Conservation (phyloP, 1,284 basidiomycete genomes). For the Sporisorium iseilematis-ciliati region DNA sequence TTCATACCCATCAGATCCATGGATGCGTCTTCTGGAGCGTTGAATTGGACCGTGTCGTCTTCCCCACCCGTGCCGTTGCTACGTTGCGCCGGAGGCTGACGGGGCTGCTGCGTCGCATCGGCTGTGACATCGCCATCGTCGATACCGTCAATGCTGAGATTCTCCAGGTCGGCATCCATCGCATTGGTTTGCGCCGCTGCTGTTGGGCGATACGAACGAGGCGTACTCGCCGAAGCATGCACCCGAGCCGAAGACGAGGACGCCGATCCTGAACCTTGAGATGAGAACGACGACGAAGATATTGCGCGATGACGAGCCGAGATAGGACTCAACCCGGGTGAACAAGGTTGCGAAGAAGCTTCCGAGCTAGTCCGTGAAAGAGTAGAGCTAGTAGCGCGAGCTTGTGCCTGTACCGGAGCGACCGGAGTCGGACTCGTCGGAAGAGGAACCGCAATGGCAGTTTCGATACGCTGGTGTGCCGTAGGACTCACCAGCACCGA, state of each 20-base stretch:
- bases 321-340: constrained; percentile 30
- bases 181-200: not conserved
- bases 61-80: constrained; percentile 7
- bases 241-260: constrained; percentile 17
- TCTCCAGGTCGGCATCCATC: constrained; percentile 28
- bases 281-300: constrained; percentile 43
- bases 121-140: constrained; percentile 31
- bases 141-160: constrained; percentile 20
- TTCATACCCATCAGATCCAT: constrained; percentile 59
- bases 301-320: constrained; percentile 27
- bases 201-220: constrained; percentile 4
- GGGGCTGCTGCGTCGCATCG: constrained; percentile 35
- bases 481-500: constrained; percentile 37
- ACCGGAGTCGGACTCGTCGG: constrained; percentile 40
- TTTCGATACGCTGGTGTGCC: constrained; percentile 35
- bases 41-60: constrained; percentile 58
- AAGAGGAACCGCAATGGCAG: constrained; percentile 35
- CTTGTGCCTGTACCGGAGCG: constrained; percentile 1
- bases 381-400: constrained; percentile 11
- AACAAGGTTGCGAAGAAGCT: constrained; percentile 22
- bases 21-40: constrained; percentile 46
- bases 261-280: constrained; percentile 32
- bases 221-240: constrained; percentile 14
- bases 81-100: not conserved
- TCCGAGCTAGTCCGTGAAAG: constrained; percentile 19